A percentile compares a stretch with the other conserved stretches of the same genome.
These are phyloP conservation scores for Globisporangium abappressorium DNA, from an alignment of 352 stramenopile genomes.

Conservation along the genomic window DNA sequence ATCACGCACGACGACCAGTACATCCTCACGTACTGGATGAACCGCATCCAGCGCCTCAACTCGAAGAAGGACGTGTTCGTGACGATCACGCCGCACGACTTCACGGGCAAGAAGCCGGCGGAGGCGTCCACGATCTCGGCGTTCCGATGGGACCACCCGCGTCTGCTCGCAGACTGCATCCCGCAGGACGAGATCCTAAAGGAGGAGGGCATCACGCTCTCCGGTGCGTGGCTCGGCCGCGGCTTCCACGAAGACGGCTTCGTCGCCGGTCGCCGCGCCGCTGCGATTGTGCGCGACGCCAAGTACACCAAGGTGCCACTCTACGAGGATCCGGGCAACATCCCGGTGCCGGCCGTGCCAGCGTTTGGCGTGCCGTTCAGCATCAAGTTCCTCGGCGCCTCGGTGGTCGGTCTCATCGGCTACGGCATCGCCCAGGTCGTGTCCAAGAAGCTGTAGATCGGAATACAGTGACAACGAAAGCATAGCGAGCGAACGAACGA, in stretches of 20 bases:
- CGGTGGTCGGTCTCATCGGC: conserved; percentile 53
- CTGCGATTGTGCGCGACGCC: conserved; percentile 73
- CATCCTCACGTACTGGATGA: conserved; percentile 89
- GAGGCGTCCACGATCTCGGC: conserved; percentile 54
- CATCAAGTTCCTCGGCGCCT: conserved; percentile 53
- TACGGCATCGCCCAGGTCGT: conserved; percentile 64
- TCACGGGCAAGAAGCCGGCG: conserved; percentile 52
- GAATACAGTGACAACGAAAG: conserved; percentile 1
- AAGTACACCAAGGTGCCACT: conserved; percentile 67
- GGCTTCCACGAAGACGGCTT: conserved; percentile 88
- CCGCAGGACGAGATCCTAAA: conserved; percentile 86
- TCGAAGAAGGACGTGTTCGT: conserved; percentile 86
- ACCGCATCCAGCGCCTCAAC: conserved; percentile 85
- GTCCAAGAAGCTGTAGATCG: conserved; percentile 34
- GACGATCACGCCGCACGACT: conserved; percentile 81
- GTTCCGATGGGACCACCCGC: conserved; percentile 86
- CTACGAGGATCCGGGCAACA: conserved; percentile 85
- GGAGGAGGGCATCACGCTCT: conserved; percentile 81
- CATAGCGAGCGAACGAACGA: neutral
- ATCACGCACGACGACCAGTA: conserved; percentile 85
- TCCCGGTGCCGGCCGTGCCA: conserved; percentile 65
- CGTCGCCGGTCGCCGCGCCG: conserved; percentile 73
- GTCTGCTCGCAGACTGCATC: conserved; percentile 77
- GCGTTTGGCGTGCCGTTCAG: conserved; percentile 68
- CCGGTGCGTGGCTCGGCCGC: conserved; percentile 74